Base-by-base conservation (phyloP, 2,329 filamentous ascomycete genomes). In the Fusarium sp. region DNA sequence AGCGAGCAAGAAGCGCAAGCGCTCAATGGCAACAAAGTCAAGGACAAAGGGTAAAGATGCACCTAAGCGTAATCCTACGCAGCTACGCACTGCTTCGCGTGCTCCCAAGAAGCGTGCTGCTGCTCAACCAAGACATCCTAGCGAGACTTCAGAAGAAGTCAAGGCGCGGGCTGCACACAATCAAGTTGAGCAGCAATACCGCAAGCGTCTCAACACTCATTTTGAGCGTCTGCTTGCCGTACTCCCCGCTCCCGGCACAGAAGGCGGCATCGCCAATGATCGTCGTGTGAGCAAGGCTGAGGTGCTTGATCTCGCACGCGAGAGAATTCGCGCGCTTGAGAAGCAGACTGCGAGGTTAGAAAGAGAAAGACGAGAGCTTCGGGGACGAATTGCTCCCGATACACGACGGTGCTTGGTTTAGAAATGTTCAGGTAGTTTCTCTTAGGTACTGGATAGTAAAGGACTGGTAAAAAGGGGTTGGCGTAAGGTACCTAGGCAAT, bases 161-260 rank as follows among this genome's bases (percentile, higher is more conserved):
- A 71, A 75, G 50, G 76, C 75, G 3, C 71, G 78, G 17, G 78
- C 75, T 56, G 76, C 76, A 46, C 83, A 85, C 71, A 85, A 85
- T 74, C 81, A 84, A 54, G 83, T 85, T 12, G 83, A 85, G 77
- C 84, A 85, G 73, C 83, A 85, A 71, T 85, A 85, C 76, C 82
- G 83, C 38, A 84, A 84, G 76, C 78, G 83, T 27, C 81, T 85
- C 37, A 85, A 85, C 64, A 77, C 78, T 5, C 82, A 85, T 73
- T 85, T 85, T 61, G 82, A 84, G 73, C 78, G 78, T 45, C 80
- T 85, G 15, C 78, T 85, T 2, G 78, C 79, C 40, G 80, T 82
- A 1, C 78, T 85, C 2, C 83, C 83, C 4, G 62, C 71, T 71
- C 80, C 59, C 41, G 71, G 33, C 11, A 79, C 76, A 23, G 79